A percentile compares a stretch with the other conserved stretches of the same genome.
Conservation (phyloP, 352 stramenopile species). For the Pythium angustatum region DNA sequence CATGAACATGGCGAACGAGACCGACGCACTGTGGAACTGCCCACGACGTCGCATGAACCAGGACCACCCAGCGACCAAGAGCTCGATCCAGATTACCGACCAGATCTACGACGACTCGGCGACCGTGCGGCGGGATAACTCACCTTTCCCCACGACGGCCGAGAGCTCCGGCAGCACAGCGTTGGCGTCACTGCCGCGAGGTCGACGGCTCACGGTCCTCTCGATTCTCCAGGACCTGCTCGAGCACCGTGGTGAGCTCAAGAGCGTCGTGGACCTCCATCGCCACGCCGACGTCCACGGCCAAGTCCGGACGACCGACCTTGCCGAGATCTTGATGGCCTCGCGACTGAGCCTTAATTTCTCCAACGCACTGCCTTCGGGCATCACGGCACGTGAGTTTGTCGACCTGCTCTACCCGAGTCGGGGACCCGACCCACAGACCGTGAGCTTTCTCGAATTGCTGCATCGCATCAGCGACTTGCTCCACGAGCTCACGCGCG, state of each 20-base stretch:
- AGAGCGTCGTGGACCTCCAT: slow-evolving; percentile 70
- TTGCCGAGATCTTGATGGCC: slow-evolving; percentile 65
- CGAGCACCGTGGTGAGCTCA: slow-evolving; percentile 67
- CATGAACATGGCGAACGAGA: slow-evolving; percentile 44
- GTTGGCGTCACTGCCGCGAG: slow-evolving; percentile 7
- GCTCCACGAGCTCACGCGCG: slow-evolving; percentile 45
- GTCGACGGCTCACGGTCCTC: slow-evolving; percentile 40
- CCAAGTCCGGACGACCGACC: slow-evolving; percentile 56
- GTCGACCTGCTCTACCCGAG: slow-evolving; percentile 67
- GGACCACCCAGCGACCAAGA: slow-evolving; percentile 58
- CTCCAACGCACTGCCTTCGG: slow-evolving; percentile 25
- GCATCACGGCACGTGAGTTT: slow-evolving; percentile 55
- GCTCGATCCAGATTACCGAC: slow-evolving; percentile 57
- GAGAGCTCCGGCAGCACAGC: background rate
- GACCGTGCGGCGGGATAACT: background rate
- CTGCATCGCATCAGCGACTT: slow-evolving; percentile 62
- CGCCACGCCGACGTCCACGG: slow-evolving; percentile 55
- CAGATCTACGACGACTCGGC: slow-evolving; percentile 22
- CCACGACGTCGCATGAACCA: slow-evolving; percentile 62
- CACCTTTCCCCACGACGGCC: background rate
- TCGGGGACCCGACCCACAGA: slow-evolving; percentile 14
- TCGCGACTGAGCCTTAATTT: slow-evolving; percentile 68
- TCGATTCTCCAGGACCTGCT: slow-evolving; percentile 69
- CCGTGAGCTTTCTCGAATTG: slow-evolving; percentile 59
- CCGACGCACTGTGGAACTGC: slow-evolving; percentile 65